A percentile compares a stretch with the other conserved stretches of the same genome.
Evolutionary conservation across 2,329 filamentous ascomycete species (phyloP).

Genomic region (Chaetomium sp.): DNA sequence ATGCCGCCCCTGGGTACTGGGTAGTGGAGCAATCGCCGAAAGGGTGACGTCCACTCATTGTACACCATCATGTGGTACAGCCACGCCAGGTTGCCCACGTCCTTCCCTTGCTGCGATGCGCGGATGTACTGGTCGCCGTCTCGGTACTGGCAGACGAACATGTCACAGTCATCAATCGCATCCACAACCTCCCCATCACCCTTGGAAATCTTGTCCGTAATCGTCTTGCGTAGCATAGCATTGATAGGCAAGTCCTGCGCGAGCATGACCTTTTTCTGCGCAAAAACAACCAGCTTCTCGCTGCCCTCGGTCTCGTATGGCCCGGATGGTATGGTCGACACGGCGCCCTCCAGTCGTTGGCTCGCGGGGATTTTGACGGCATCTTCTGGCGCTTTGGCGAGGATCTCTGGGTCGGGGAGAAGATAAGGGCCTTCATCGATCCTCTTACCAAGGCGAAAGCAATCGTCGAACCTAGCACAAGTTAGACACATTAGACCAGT

Average conservation of each 20-base stretch:
- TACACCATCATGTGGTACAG: conserved; percentile 85
- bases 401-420: conserved; percentile 77
- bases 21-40: conserved; percentile 81
- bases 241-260: conserved; percentile 67
- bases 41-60: conserved; percentile 81
- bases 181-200: conserved; percentile 66
- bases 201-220: conserved; percentile 62
- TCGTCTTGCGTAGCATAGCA: conserved; percentile 56
- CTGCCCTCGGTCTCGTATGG: conserved; percentile 35
- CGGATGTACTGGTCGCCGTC: conserved; percentile 70
- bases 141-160: conserved; percentile 81
- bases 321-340: conserved; percentile 41
- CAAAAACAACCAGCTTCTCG: conserved; percentile 65
- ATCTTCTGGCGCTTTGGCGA: conserved; percentile 53
- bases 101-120: conserved; percentile 70
- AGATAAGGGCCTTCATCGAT: conserved; percentile 85
- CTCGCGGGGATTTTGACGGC: conserved; percentile 51
- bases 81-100: conserved; percentile 91
- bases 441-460: conserved; percentile 82
- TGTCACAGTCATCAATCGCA: conserved; percentile 64
- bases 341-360: conserved; percentile 61
- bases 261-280: conserved; percentile 70
- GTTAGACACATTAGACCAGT: background rate
- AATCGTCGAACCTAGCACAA: conserved; percentile 81
- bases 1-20: conserved; percentile 72